Base-by-base conservation (phyloP, 164 flowering plant genomes). In the Sedum album region DNA sequence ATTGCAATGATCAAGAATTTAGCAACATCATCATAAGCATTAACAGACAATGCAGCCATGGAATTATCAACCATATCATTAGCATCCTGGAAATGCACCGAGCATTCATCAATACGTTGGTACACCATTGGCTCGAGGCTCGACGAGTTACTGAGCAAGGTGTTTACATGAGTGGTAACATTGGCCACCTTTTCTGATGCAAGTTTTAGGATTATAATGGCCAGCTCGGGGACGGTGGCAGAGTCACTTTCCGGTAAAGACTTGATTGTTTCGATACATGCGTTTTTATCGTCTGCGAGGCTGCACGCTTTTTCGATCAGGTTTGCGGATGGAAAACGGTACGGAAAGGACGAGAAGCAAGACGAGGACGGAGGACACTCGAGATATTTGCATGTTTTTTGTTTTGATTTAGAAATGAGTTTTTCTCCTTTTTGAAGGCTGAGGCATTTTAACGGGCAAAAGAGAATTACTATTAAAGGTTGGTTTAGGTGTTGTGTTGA, bases 51-150 rank as follows among this genome's bases (percentile, higher is more conserved):
- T 0, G 86, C 82, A 0, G 74, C 80, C 7, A 80, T 31, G 7
- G 84, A 74, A 67, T 80, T 78, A 20, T 82, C 84, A 5, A 83
- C 72, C 73, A 80, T 83, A 35, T 78, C 79, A 0, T 67, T 62
- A 0, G 82, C 82, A 21, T 81, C 80, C 11, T 44, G 1, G 73
- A n/a, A n/a, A n/a, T n/a, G n/a, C n/a, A n/a, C n/a, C n/a, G n/a
- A n/a, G n/a, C n/a, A n/a, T n/a, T n/a, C n/a, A n/a, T n/a, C n/a
- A n/a, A n/a, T n/a, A n/a, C n/a, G n/a, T n/a, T n/a, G n/a, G n/a
- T n/a, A n/a, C 1, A 72, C 60, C 2, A 21, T 62, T 0, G 86
- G 82, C 7, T 71, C 72, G 11, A 74, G 48, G 7, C 42, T 69
- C 0, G 69, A 4, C 17, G 70, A 48, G 20, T 71, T 48, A 4